A percentile compares a stretch with the other conserved stretches of the same genome.
These are phyloP conservation scores for Penicillium crustosum DNA, from an alignment of 2,329 filamentous ascomycete species.

Conservation along the genomic window DNA sequence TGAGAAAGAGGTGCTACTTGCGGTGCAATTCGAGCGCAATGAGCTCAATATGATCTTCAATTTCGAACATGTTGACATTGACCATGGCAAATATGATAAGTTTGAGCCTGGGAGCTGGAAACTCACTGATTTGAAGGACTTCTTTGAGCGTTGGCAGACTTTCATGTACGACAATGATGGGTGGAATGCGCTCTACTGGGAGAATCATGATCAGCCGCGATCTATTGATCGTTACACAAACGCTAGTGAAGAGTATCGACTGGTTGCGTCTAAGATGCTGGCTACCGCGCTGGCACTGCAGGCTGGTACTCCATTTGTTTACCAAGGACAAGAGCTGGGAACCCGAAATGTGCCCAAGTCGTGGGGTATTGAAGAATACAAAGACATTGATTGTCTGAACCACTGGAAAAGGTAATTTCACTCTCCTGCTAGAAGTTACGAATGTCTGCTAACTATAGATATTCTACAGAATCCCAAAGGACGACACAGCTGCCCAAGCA, in stretches of 20 bases:
- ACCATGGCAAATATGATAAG: conserved; percentile 52
- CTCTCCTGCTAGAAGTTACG: neutral
- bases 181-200: conserved; percentile 66
- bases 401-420: conserved; percentile 52
- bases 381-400: conserved; percentile 63
- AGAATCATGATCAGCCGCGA: conserved; percentile 66
- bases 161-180: conserved; percentile 60
- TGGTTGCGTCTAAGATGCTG: conserved; percentile 59
- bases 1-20: conserved; percentile 52
- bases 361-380: conserved; percentile 66
- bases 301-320: conserved; percentile 65
- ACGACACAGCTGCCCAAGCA: conserved; percentile 31
- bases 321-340: conserved; percentile 68
- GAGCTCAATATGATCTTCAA: conserved; percentile 73
- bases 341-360: conserved; percentile 63
- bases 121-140: conserved; percentile 53
- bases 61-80: conserved; percentile 67
- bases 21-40: conserved; percentile 56
- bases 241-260: conserved; percentile 52
- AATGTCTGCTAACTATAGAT: neutral
- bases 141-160: conserved; percentile 59
- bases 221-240: conserved; percentile 58
- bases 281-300: conserved; percentile 58
- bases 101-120: conserved; percentile 50
- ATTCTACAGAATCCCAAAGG: conserved; percentile 32